phyloP scores from a whole-genome alignment of 1,139 yeast genomes.

The Pichia sp. region DNA sequence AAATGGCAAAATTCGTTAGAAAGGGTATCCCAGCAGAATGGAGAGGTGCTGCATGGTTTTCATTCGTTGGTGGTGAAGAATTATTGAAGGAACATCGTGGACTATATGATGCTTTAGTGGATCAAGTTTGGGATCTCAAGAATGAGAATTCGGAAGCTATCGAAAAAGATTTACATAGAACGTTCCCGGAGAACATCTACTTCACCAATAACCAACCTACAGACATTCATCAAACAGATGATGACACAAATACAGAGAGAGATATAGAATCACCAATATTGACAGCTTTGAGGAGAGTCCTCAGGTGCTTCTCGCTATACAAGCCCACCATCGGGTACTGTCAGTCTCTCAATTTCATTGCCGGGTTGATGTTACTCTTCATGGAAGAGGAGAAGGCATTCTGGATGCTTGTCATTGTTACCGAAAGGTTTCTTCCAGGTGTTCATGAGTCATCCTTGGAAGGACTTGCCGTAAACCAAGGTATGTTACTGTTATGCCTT shows the following conservation, averaged over 20 bases:
- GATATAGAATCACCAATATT: constrained; percentile 54
- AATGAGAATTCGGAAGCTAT: constrained; percentile 83
- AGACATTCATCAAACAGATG: no score
- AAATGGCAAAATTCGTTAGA: constrained; percentile 75
- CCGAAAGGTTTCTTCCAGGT: constrained; percentile 81
- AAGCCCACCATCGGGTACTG: constrained; percentile 94
- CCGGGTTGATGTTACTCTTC: constrained; percentile 75
- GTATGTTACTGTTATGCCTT: constrained; percentile 81
- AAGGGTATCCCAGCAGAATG: constrained; percentile 96
- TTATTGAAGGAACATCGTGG: constrained; percentile 62
- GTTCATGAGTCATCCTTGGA: constrained; percentile 86
- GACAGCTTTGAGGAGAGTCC: constrained; percentile 67
- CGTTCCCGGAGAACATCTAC: constrained; percentile 87
- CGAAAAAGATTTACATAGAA: constrained; percentile 85
- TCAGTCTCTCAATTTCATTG: constrained; percentile 86
- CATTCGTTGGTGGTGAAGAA: constrained; percentile 88
- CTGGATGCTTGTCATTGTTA: constrained; percentile 92
- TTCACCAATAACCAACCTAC: no score
- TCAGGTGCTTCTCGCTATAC: constrained; percentile 77
- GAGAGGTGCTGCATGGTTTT: constrained; percentile 97
- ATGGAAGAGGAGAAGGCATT: constrained; percentile 93
- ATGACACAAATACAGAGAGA: background rate
- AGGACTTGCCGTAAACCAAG: constrained; percentile 94
- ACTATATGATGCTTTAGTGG: constrained; percentile 60
- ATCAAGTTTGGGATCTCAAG: constrained; percentile 41